Conservation (phyloP, 2,329 filamentous ascomycete genomes). For the Penicillium sp. region DNA sequence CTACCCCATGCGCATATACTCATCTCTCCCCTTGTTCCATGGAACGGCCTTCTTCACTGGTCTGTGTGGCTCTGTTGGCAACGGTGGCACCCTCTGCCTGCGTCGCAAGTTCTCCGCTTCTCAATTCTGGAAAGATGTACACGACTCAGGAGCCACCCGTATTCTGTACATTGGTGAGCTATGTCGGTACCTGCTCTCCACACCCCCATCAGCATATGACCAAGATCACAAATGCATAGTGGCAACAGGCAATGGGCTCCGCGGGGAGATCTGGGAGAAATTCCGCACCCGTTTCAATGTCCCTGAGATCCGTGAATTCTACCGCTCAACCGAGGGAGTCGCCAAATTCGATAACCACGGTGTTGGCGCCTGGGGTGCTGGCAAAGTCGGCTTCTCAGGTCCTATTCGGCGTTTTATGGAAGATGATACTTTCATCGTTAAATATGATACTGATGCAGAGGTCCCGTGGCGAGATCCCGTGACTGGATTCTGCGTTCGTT, state of each 20-base stretch:
- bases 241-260: slow-evolving; percentile 51
- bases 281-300: slow-evolving; percentile 48
- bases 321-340: slow-evolving; percentile 50
- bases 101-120: slow-evolving; percentile 50
- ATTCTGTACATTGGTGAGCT: slow-evolving; percentile 53
- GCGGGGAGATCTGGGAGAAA: slow-evolving; percentile 51
- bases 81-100: slow-evolving; percentile 45
- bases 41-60: slow-evolving; percentile 51
- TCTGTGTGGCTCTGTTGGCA: slow-evolving; percentile 44
- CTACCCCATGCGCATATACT: slow-evolving; percentile 49
- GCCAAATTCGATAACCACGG: slow-evolving; percentile 50
- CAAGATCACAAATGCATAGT: slow-evolving; percentile 46
- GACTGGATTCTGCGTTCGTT: slow-evolving; percentile 47
- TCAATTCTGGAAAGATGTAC: slow-evolving; percentile 49
- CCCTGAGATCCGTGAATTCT: slow-evolving; percentile 51
- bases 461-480: slow-evolving; percentile 45
- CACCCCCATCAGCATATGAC: slow-evolving; percentile 48
- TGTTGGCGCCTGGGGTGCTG: slow-evolving; percentile 43
- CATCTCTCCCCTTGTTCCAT: slow-evolving; percentile 51
- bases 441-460: slow-evolving; percentile 44
- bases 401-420: slow-evolving; percentile 44
- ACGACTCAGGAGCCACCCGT: slow-evolving; percentile 44
- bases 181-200: slow-evolving; percentile 51
- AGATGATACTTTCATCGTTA: slow-evolving; percentile 46
- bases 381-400: slow-evolving; percentile 48